These are phyloP conservation scores for Holtermanniella nyarrowii DNA, from an alignment of 768 basidiomycete genomes.

Conservation along the genomic window DNA sequence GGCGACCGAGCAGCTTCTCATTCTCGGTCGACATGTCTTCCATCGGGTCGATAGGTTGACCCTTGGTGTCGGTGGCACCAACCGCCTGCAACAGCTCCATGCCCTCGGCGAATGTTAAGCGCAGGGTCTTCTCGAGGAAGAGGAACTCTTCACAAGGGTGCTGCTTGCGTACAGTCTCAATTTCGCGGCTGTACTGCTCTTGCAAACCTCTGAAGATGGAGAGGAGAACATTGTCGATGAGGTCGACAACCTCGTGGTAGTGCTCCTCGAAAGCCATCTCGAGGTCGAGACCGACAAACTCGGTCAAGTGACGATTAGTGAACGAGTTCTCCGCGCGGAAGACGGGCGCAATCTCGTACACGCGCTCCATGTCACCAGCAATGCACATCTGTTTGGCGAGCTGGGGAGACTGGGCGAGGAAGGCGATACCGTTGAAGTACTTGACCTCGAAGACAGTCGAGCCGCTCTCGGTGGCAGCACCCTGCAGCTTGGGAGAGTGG, in stretches of 20 bases:
- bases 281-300: slow-evolving; percentile 96
- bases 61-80: slow-evolving; percentile 45
- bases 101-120: slow-evolving; percentile 76
- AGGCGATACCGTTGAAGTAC: slow-evolving; percentile 96
- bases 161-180: slow-evolving; percentile 67
- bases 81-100: slow-evolving; percentile 76
- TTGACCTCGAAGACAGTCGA: slow-evolving; percentile 95
- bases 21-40: slow-evolving; percentile 93
- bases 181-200: slow-evolving; percentile 67
- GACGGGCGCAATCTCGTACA: slow-evolving; percentile 89
- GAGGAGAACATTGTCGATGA: slow-evolving; percentile 77
- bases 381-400: slow-evolving; percentile 99
- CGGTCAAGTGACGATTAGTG: slow-evolving; percentile 95
- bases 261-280: slow-evolving; percentile 99
- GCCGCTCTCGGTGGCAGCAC: slow-evolving; percentile 91
- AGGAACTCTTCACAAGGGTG: slow-evolving; percentile 95
- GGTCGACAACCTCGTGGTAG: slow-evolving; percentile 93
- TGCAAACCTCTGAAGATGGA: slow-evolving; percentile 75
- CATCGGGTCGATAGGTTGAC: slow-evolving; percentile 50
- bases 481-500: slow-evolving; percentile 94
- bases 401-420: slow-evolving; percentile 92
- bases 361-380: slow-evolving; percentile 93
- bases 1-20: slow-evolving; percentile 80
- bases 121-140: slow-evolving; percentile 80
- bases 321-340: slow-evolving; percentile 97